phyloP scores from a whole-genome alignment of 1,139 yeast species.

The Blastobotrys elegans region DNA sequence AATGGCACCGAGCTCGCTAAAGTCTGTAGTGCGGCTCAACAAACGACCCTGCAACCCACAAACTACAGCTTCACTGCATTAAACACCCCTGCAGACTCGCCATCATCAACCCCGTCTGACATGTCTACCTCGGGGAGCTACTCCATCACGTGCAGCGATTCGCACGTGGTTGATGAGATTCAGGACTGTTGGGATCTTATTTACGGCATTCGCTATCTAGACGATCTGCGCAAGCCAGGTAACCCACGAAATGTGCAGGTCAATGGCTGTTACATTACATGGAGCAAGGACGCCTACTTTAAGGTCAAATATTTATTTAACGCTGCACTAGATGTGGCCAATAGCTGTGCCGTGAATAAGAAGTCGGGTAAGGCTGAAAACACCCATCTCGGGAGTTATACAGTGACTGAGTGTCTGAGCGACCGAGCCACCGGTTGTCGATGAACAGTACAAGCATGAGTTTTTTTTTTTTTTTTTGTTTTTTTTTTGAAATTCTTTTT shows the following conservation, averaged over 20 bases:
- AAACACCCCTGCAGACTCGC: neutral
- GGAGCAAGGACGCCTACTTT: neutral
- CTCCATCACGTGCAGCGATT: neutral
- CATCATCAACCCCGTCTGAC: too few species aligned
- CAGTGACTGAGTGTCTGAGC: neutral
- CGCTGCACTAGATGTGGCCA: neutral
- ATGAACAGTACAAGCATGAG: too few species aligned
- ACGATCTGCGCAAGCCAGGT: neutral
- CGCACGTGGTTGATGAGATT: neutral
- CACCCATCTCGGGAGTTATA: neutral
- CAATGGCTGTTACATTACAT: neutral
- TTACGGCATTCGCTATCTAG: neutral
- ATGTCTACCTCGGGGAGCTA: neutral
- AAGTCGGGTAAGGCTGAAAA: neutral
- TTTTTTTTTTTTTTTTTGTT: too few species aligned
- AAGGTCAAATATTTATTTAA: neutral
- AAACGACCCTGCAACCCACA: neutral
- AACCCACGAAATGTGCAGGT: neutral
- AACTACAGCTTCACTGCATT: neutral
- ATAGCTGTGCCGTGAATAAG: neutral
- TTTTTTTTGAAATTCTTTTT: too few species aligned
- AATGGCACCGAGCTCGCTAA: neutral
- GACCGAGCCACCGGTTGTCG: constrained; percentile 2
- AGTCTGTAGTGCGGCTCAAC: neutral
- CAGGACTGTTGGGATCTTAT: neutral